Percentiles rank a stretch among this genome's conserved stretches.
Evolutionary conservation across 129 eudicot species (phyloP).

Genomic region (Daucus carota): DH1_v3.0 NC_030385.2:36909001-36909500

Average conservation of each 20-base stretch:
- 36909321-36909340: constrained; percentile 48
- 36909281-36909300: constrained; percentile 79
- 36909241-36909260: neutral
- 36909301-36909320: constrained; percentile 58
- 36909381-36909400: neutral
- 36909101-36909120: constrained; percentile 53
- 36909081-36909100: neutral
- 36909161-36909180: constrained; percentile 84
- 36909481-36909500: constrained; percentile 79
- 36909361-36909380: neutral
- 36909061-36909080: neutral
- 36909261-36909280: neutral
- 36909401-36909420: neutral
- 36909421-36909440: constrained; percentile 80
- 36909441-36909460: constrained; percentile 61
- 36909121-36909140: constrained; percentile 61
- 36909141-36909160: constrained; percentile 75
- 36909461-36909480: constrained; percentile 75
- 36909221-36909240: no score
- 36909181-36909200: constrained; percentile 56
- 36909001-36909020: neutral
- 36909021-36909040: neutral
- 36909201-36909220: neutral
- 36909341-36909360: neutral
- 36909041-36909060: neutral